Percentiles rank a stretch among this genome's conserved stretches.
These are phyloP conservation scores for Batrachochytrium dendrobatidis DNA, from an alignment of 371 early-diverging fungal genomes.

Conservation along the genomic window DNA sequence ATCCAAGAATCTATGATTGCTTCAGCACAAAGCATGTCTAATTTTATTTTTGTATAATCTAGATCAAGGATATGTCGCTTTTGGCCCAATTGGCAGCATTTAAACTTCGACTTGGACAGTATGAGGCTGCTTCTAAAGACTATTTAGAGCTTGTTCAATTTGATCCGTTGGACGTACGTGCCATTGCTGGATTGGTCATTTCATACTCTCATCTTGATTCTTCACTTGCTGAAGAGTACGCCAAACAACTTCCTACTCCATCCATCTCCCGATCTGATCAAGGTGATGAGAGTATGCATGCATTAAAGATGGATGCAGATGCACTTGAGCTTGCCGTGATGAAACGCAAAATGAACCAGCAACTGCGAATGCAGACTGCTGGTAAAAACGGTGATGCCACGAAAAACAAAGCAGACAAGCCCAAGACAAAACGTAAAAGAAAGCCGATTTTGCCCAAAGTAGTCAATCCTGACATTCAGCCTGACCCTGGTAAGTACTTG, in stretches of 20 bases:
- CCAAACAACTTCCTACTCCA: conserved; percentile 26
- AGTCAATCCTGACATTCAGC: conserved; percentile 38
- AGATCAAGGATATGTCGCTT: conserved; percentile 35
- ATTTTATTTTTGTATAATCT: not conserved
- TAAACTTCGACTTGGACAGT: conserved; percentile 54
- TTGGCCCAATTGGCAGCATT: conserved; percentile 62
- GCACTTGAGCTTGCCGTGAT: not conserved
- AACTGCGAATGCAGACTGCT: not conserved
- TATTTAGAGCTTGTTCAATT: conserved; percentile 61
- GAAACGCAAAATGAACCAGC: not conserved
- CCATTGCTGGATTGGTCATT: conserved; percentile 61
- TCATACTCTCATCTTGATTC: conserved; percentile 61
- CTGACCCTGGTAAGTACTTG: conserved; percentile 47
- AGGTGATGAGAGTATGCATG: conserved; percentile 1
- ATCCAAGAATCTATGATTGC: no score
- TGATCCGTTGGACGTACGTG: conserved; percentile 58
- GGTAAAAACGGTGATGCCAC: not conserved
- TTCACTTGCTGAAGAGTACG: conserved; percentile 62
- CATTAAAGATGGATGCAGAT: conserved; percentile 3
- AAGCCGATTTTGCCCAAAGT: conserved; percentile 56
- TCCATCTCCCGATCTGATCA: not conserved
- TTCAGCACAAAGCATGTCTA: no score
- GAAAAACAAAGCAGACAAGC: conserved; percentile 2
- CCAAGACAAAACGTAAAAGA: conserved; percentile 54
- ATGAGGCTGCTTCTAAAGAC: conserved; percentile 58